phyloP scores from a whole-genome alignment of 2,329 filamentous ascomycete genomes.

The Phialophora tarda region DNA sequence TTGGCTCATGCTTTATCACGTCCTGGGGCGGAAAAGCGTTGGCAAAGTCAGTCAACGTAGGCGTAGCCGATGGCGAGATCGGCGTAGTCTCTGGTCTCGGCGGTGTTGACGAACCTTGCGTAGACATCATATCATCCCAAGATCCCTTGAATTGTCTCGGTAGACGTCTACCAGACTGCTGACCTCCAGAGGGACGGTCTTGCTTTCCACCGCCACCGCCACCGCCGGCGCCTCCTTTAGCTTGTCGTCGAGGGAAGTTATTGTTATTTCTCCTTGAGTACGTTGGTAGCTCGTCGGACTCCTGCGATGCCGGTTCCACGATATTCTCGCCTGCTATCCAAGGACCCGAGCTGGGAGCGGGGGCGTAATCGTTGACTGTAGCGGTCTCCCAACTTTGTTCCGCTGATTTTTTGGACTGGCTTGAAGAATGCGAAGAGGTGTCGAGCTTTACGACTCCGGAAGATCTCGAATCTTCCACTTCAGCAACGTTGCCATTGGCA shows the following conservation, averaged over 20 bases:
- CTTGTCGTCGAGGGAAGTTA: slow-evolving; percentile 2
- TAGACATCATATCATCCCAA: slow-evolving; percentile 30
- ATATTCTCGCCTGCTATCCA: slow-evolving; percentile 25
- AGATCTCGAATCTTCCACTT: slow-evolving; percentile 10
- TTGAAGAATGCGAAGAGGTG: slow-evolving; percentile 27
- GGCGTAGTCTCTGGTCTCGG: slow-evolving; percentile 13
- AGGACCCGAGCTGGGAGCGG: slow-evolving; percentile 20
- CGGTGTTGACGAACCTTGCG: slow-evolving; percentile 19
- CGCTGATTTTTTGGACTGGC: slow-evolving; percentile 27
- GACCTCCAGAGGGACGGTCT: slow-evolving; percentile 1
- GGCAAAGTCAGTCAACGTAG: slow-evolving; percentile 16
- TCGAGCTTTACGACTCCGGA: slow-evolving; percentile 30
- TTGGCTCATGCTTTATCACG: slow-evolving; percentile 21
- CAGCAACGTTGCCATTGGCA: slow-evolving; percentile 17
- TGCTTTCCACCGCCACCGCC: not conserved
- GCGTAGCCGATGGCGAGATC: not conserved
- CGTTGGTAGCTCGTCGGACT: not conserved
- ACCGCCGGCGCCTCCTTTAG: not conserved
- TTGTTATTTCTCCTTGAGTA: slow-evolving; percentile 3
- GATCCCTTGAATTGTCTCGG: slow-evolving; percentile 31
- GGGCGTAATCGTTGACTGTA: slow-evolving; percentile 24
- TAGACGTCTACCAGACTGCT: slow-evolving; percentile 13
- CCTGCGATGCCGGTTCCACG: not conserved
- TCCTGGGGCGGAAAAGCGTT: slow-evolving; percentile 18
- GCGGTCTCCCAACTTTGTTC: slow-evolving; percentile 31